These are phyloP conservation scores for Trametes punicea DNA, from an alignment of 768 basidiomycete genomes.

Conservation along the genomic window DNA sequence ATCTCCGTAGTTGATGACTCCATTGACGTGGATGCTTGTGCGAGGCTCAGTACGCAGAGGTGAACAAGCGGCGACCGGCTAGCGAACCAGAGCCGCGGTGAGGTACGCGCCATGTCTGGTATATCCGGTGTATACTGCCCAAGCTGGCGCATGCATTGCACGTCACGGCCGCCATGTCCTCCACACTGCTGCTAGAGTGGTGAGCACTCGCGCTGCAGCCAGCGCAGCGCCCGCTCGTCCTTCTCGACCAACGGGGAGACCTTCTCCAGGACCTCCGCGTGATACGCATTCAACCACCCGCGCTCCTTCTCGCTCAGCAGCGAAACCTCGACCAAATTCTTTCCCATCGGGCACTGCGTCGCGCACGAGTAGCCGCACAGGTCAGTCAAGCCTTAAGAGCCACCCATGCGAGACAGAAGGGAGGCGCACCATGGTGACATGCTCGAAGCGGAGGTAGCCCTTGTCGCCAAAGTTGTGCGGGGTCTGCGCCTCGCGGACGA, in stretches of 20 bases:
- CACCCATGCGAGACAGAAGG: not conserved
- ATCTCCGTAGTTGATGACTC: too few relatives aligned
- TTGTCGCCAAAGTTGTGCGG: constrained; percentile 76
- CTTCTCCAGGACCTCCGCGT: constrained; percentile 71
- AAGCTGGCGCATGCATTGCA: too few relatives aligned
- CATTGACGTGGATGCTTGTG: too few relatives aligned
- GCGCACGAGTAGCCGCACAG: not conserved
- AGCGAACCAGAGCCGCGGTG: too few relatives aligned
- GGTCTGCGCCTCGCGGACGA: constrained; percentile 70
- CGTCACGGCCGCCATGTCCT: too few relatives aligned
- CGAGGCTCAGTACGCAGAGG: too few relatives aligned
- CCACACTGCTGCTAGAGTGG: constrained; percentile 29
- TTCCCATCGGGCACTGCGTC: constrained; percentile 79
- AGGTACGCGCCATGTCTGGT: too few relatives aligned
- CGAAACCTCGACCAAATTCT: constrained; percentile 64
- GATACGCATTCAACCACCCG: constrained; percentile 82
- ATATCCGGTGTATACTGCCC: too few relatives aligned
- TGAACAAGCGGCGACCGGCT: too few relatives aligned
- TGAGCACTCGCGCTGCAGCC: constrained; percentile 62
- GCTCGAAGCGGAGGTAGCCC: constrained; percentile 82
- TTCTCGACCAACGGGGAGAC: constrained; percentile 66
- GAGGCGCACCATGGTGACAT: constrained; percentile 71
- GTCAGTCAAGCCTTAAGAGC: not conserved
- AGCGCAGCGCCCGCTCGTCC: constrained; percentile 55
- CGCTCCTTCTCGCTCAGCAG: constrained; percentile 68